These are phyloP conservation scores for Penicillium sp. DNA, from an alignment of 2,329 filamentous ascomycete species.

Conservation along the genomic window DNA sequence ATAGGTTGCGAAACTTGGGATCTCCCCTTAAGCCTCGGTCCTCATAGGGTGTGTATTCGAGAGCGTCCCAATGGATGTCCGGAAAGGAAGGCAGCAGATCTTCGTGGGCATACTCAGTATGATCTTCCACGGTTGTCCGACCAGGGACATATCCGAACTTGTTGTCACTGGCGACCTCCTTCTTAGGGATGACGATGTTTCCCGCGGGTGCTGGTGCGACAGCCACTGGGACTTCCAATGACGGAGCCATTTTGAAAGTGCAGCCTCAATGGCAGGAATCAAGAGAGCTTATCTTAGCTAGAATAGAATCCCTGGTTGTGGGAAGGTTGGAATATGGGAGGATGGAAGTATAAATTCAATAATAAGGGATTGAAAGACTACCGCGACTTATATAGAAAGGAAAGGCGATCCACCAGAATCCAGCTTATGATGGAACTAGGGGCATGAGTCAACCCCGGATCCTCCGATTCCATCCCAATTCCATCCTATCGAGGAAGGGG, in stretches of 20 bases:
- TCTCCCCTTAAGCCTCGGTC: conserved; percentile 61
- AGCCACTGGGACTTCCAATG: conserved; percentile 32
- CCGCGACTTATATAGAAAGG: conserved; percentile 15
- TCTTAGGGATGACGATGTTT: conserved; percentile 25
- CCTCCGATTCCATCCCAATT: conserved; percentile 9
- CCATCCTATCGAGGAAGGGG: conserved; percentile 8
- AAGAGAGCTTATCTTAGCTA: background rate
- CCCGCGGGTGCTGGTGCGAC: conserved; percentile 13
- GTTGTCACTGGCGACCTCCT: conserved; percentile 28
- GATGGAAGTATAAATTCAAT: conserved; percentile 11
- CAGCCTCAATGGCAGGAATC: conserved; percentile 1
- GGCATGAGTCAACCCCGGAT: conserved; percentile 26
- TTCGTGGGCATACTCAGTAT: conserved; percentile 57
- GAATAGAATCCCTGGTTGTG: background rate
- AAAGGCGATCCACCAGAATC: background rate
- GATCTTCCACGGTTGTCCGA: conserved; percentile 48
- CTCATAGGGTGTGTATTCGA: conserved; percentile 54
- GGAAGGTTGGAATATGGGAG: background rate
- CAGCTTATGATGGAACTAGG: conserved; percentile 12
- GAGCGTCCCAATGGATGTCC: conserved; percentile 55
- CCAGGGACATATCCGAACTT: conserved; percentile 54
- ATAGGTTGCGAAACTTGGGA: conserved; percentile 57
- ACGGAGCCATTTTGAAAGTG: conserved; percentile 37
- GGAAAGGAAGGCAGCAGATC: conserved; percentile 59
- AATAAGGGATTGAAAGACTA: conserved; percentile 2